These are phyloP conservation scores for Wickerhamiella shivajii DNA, from an alignment of 805 yeast species.

Conservation along the genomic window DNA sequence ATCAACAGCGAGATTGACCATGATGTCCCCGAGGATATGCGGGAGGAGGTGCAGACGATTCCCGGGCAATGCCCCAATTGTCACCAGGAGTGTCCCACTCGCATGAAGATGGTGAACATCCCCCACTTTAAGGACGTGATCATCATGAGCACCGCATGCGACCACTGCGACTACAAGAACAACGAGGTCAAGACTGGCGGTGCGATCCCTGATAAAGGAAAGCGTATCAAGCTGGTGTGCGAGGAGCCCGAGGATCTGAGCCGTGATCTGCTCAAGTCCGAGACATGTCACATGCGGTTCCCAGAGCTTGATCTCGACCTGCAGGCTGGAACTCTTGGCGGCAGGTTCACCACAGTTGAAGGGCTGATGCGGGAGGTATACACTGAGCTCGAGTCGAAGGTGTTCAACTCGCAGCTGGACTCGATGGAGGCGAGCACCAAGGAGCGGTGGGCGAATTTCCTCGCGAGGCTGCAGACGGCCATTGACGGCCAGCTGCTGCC, in stretches of 20 bases:
- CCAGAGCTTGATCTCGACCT: conserved; percentile 87
- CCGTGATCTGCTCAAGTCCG: conserved; percentile 87
- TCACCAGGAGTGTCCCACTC: conserved; percentile 67
- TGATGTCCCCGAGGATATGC: conserved; percentile 69
- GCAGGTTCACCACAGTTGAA: conserved; percentile 93
- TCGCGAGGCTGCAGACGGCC: conserved; percentile 61
- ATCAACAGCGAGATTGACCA: conserved; percentile 33
- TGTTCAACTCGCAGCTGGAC: conserved; percentile 74
- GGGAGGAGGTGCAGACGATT: conserved; percentile 87
- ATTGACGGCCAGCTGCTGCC: conserved; percentile 56
- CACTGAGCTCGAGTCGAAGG: conserved; percentile 77
- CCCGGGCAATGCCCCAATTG: conserved; percentile 88
- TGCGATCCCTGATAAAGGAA: conserved; percentile 77
- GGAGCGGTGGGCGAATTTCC: conserved; percentile 70
- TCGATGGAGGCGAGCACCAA: conserved; percentile 73
- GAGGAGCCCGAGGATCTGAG: conserved; percentile 88
- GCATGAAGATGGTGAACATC: conserved; percentile 90
- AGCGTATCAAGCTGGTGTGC: conserved; percentile 52
- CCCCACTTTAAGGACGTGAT: conserved; percentile 98
- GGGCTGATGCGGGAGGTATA: conserved; percentile 80
- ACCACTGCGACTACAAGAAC: conserved; percentile 84
- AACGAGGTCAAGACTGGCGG: conserved; percentile 99
- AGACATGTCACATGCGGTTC: conserved; percentile 70
- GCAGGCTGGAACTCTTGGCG: conserved; percentile 94
- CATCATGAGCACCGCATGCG: conserved; percentile 89